Evolutionary conservation across 1,284 basidiomycete genomes (phyloP).

Genomic region (Tilletia indica): DNA sequence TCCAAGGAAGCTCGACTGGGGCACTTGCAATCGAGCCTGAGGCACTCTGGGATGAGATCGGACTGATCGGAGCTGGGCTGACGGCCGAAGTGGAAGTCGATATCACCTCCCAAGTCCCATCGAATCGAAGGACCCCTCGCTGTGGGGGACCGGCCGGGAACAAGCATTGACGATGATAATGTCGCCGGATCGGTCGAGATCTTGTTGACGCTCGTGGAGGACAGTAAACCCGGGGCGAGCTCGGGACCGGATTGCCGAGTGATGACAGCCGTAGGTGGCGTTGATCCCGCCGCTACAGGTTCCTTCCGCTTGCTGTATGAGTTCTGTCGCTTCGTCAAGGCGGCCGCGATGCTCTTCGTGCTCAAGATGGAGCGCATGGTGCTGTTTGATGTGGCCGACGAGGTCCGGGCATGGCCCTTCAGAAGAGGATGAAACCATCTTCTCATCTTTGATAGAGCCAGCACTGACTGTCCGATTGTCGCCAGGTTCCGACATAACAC

Average conservation of each 20-base stretch:
- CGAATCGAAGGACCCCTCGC: neutral
- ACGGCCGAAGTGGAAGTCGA: neutral
- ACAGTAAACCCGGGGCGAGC: neutral
- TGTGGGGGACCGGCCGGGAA: neutral
- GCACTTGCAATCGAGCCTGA: neutral
- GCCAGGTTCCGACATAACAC: neutral
- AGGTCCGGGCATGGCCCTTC: constrained; percentile 6
- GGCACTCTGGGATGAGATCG: neutral
- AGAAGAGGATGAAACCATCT: neutral
- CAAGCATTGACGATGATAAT: too few relatives aligned
- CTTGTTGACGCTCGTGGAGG: neutral
- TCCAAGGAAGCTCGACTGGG: neutral
- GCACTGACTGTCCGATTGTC: neutral
- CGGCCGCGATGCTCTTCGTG: neutral
- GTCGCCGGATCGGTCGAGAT: neutral
- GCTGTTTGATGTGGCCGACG: neutral
- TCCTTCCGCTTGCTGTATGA: neutral
- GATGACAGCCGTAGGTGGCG: neutral
- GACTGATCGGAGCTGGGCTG: neutral
- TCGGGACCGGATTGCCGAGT: neutral
- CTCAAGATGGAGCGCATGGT: constrained; percentile 13
- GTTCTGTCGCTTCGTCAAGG: constrained; percentile 3
- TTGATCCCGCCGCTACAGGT: neutral
- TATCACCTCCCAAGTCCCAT: neutral
- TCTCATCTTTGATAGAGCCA: neutral